Percentiles rank a stretch among this genome's conserved stretches.
phyloP scores from a whole-genome alignment of 768 basidiomycete species.

The Boletus barrowsii region DNA sequence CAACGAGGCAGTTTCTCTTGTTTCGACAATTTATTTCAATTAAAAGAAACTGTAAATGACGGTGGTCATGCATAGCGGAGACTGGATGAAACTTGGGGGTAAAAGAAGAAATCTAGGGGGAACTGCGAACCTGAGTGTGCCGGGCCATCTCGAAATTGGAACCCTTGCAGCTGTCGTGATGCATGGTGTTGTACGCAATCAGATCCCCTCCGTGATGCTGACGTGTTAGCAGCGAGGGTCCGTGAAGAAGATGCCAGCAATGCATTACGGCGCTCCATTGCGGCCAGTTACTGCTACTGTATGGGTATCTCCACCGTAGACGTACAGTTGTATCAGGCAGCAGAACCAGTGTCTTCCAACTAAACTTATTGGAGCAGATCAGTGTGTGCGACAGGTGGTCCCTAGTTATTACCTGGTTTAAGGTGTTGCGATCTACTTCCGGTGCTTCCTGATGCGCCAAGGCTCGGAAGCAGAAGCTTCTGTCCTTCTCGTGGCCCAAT shows the following conservation, averaged over 20 bases:
- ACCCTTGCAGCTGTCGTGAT: conserved; percentile 21
- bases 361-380: conserved; percentile 6
- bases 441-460: conserved; percentile 22
- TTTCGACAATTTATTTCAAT: conserved; percentile 11
- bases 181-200: conserved; percentile 27
- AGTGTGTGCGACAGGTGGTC: neutral
- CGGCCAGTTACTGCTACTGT: neutral
- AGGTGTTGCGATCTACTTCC: conserved; percentile 20
- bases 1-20: conserved; percentile 13
- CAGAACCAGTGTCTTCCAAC: neutral
- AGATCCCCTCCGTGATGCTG: conserved; percentile 24
- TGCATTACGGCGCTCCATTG: conserved; percentile 25
- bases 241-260: conserved; percentile 25
- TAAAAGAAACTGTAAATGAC: conserved; percentile 8
- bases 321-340: conserved; percentile 7
- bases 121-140: conserved; percentile 24
- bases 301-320: conserved; percentile 22
- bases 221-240: conserved; percentile 30
- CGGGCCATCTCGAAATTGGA: conserved; percentile 22
- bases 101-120: conserved; percentile 6
- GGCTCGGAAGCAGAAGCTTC: too few relatives aligned
- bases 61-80: conserved; percentile 10
- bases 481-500: too few relatives aligned
- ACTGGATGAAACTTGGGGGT: conserved; percentile 14
- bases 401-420: conserved; percentile 11